These are phyloP conservation scores for Diutina neorugosa DNA, from an alignment of 1,139 yeast species.

Conservation along the genomic window DNA sequence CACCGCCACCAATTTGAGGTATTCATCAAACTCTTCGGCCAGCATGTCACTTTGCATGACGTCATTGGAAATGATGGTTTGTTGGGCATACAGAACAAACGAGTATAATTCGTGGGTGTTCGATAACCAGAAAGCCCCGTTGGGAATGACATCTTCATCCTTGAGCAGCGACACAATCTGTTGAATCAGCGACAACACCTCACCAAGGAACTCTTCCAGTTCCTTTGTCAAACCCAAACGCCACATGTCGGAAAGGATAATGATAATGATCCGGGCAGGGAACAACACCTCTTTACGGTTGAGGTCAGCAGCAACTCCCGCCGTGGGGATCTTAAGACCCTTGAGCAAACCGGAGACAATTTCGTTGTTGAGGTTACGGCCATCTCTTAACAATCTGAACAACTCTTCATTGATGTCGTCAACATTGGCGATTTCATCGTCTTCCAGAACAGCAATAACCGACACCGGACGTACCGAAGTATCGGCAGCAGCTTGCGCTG, in stretches of 20 bases:
- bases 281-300: slow-evolving; percentile 86
- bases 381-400: slow-evolving; percentile 64
- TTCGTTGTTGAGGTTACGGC: slow-evolving; percentile 69
- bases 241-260: slow-evolving; percentile 97
- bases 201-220: slow-evolving; percentile 84
- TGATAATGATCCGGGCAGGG: slow-evolving; percentile 92
- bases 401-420: slow-evolving; percentile 67
- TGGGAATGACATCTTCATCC: slow-evolving; percentile 80
- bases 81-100: slow-evolving; percentile 88
- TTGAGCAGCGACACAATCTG: slow-evolving; percentile 56
- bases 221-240: slow-evolving; percentile 87
- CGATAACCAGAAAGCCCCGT: slow-evolving; percentile 97
- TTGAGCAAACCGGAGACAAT: slow-evolving; percentile 79
- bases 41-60: slow-evolving; percentile 75
- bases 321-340: slow-evolving; percentile 80
- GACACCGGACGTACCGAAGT: slow-evolving; percentile 34
- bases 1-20: slow-evolving; percentile 78
- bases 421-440: slow-evolving; percentile 41
- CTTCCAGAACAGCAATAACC: slow-evolving; percentile 41
- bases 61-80: slow-evolving; percentile 76
- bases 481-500: slow-evolving; percentile 11
- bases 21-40: slow-evolving; percentile 82
- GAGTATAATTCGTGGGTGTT: slow-evolving; percentile 94
- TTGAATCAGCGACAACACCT: slow-evolving; percentile 81
- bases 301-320: slow-evolving; percentile 72